Conservation (phyloP, 805 yeast genomes). For the Trichomonascus vanleenenianus region DNA sequence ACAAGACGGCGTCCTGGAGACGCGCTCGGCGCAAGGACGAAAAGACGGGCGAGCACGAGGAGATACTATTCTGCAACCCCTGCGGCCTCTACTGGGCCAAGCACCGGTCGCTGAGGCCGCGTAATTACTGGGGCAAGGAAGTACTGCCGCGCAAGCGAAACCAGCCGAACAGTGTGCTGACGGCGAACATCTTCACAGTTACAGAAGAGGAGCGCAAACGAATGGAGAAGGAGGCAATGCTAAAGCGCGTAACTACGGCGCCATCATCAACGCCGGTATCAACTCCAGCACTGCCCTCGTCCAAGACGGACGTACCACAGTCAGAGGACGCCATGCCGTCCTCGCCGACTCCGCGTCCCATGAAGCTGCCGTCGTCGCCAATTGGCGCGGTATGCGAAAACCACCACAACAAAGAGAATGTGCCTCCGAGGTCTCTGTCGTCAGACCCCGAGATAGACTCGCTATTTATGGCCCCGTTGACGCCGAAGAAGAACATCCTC, state of each 20-base stretch:
- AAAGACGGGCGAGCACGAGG: conserved; percentile 22
- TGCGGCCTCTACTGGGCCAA: conserved; percentile 21
- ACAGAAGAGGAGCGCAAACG: not conserved
- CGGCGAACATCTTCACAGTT: not conserved
- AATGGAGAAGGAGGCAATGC: not conserved
- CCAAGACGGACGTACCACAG: not conserved
- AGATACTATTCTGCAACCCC: conserved; percentile 19
- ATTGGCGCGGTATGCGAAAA: not conserved
- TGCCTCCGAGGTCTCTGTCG: too few relatives aligned
- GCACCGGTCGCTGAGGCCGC: conserved; percentile 20
- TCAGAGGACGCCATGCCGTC: not conserved
- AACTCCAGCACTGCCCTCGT: not conserved
- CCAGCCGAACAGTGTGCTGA: not conserved
- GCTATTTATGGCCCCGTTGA: conserved; percentile 2
- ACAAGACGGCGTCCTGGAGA: conserved; percentile 7
- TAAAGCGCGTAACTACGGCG: not conserved
- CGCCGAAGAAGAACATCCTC: not conserved
- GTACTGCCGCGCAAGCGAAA: not conserved
- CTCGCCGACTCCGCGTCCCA: not conserved
- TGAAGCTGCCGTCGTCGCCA: not conserved
- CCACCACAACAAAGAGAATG: conserved; percentile 1
- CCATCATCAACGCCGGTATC: conserved; percentile 1
- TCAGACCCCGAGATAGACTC: conserved; percentile 3
- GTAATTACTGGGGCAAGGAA: conserved; percentile 16
- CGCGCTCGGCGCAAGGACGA: too few relatives aligned